A percentile compares a stretch with the other conserved stretches of the same genome.
These are phyloP conservation scores for Plasmodium coatneyi DNA, from an alignment of 169 alveolate species.

Conservation along the genomic window DNA sequence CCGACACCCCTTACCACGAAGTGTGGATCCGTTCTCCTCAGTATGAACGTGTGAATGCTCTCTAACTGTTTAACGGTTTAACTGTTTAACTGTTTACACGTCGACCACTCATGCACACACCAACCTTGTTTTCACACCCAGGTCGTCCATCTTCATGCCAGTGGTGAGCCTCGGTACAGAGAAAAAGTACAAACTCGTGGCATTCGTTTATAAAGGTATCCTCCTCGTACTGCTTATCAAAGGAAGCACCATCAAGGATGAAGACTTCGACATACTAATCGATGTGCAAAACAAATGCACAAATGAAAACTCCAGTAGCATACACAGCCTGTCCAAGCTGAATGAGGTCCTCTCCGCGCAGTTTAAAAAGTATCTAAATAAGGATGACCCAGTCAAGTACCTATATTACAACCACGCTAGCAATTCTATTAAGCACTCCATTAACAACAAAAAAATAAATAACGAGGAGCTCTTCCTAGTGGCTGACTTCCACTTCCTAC, in stretches of 20 bases:
- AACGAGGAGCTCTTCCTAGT: constrained; percentile 34
- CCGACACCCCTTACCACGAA: not conserved
- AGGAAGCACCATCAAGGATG: constrained; percentile 58
- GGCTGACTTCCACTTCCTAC: constrained; percentile 23
- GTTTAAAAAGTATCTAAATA: constrained; percentile 27
- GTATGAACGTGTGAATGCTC: not conserved
- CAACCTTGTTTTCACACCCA: not conserved
- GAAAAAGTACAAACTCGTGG: constrained; percentile 51
- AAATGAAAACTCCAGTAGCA: constrained; percentile 41
- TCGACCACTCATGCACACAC: not conserved
- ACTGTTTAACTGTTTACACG: not conserved
- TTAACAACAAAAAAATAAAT: constrained; percentile 50
- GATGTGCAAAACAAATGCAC: constrained; percentile 66
- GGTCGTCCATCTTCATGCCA: constrained; percentile 68
- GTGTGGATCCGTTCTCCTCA: not conserved
- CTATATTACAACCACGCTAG: constrained; percentile 31
- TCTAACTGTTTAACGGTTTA: too few species aligned
- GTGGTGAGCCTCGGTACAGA: constrained; percentile 30
- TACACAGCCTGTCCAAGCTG: constrained; percentile 10
- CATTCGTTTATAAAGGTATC: constrained; percentile 48
- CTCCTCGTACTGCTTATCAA: constrained; percentile 28
- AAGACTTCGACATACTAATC: constrained; percentile 45
- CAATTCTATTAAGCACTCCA: constrained; percentile 30
- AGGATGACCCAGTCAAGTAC: constrained; percentile 34
- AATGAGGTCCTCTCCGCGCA: constrained; percentile 20